Evolutionary conservation across 2,329 filamentous ascomycete genomes (phyloP).

Genomic region (Paecilomyces niveus): DNA sequence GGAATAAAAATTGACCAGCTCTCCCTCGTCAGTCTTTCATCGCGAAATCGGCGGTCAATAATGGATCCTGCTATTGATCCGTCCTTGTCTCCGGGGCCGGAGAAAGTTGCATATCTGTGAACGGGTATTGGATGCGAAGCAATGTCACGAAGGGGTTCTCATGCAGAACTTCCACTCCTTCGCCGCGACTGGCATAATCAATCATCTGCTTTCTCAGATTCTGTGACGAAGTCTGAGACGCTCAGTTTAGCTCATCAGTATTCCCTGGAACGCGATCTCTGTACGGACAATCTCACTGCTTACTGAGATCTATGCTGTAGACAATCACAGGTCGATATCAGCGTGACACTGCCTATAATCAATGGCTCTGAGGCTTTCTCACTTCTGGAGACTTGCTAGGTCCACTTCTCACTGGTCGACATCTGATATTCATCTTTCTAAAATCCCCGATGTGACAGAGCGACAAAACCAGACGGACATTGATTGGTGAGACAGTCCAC

Average conservation of each 20-base stretch:
- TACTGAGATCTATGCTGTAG: not conserved
- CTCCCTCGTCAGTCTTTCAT: not conserved
- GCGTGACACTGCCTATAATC: no score
- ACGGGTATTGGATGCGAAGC: not conserved
- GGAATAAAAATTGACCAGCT: not conserved
- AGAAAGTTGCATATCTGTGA: not conserved
- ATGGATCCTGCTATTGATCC: not conserved
- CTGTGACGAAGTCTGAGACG: not conserved
- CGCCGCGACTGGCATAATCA: not conserved
- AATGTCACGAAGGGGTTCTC: not conserved
- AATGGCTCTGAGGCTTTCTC: no score
- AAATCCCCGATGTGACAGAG: not conserved
- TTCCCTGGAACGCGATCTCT: not conserved
- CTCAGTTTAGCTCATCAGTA: not conserved
- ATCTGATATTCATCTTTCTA: not conserved
- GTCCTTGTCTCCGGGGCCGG: not conserved
- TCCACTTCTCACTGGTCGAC: not conserved
- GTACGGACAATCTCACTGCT: not conserved
- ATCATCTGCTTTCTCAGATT: not conserved
- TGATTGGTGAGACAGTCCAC: not conserved
- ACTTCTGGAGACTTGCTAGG: not conserved
- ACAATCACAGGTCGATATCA: not conserved
- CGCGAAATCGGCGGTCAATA: not conserved
- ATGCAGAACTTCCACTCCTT: not conserved
- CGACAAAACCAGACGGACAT: not conserved